Evolutionary conservation across 2,329 filamentous ascomycete genomes (phyloP).

Genomic region (Cyclaneusma minus): DNA sequence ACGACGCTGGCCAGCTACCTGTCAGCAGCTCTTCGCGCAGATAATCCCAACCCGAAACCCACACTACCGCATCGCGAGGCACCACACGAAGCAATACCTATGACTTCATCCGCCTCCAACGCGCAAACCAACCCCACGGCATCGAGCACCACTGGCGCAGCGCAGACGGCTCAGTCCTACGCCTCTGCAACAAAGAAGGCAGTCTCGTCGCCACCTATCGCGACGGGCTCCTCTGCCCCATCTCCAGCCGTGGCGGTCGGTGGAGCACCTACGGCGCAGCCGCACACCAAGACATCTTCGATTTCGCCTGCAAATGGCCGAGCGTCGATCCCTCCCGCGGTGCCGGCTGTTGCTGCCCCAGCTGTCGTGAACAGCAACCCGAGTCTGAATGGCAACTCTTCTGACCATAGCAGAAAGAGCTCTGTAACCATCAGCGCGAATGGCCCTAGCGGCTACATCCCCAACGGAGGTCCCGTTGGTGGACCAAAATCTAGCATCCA

Average conservation of each 20-base stretch:
- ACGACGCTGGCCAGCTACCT: too few relatives aligned
- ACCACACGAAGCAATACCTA: too few relatives aligned
- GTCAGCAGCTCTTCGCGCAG: too few relatives aligned
- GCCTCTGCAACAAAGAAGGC: conserved; percentile 53
- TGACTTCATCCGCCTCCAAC: too few relatives aligned
- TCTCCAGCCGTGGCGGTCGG: conserved; percentile 38
- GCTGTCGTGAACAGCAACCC: conserved; percentile 46
- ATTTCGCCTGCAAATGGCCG: conserved; percentile 78
- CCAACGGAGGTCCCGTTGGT: conserved; percentile 58
- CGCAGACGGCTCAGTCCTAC: conserved; percentile 43
- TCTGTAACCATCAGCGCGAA: conserved; percentile 86
- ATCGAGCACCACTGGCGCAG: conserved; percentile 37
- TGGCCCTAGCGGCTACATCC: conserved; percentile 57
- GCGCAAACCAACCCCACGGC: conserved; percentile 40
- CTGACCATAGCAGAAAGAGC: conserved; percentile 68
- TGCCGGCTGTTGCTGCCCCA: conserved; percentile 42
- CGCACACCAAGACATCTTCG: conserved; percentile 49
- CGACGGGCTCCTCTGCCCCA: conserved; percentile 39
- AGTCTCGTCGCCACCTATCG: conserved; percentile 42
- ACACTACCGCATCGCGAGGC: too few relatives aligned
- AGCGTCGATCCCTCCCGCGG: conserved; percentile 51
- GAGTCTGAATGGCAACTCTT: conserved; percentile 52
- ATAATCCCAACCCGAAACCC: too few relatives aligned
- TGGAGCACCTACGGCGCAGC: conserved; percentile 34
- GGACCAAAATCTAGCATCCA: conserved; percentile 52